These are phyloP conservation scores for Fusarium albosuccineum DNA, from an alignment of 2,329 filamentous ascomycete genomes.

Conservation along the genomic window DNA sequence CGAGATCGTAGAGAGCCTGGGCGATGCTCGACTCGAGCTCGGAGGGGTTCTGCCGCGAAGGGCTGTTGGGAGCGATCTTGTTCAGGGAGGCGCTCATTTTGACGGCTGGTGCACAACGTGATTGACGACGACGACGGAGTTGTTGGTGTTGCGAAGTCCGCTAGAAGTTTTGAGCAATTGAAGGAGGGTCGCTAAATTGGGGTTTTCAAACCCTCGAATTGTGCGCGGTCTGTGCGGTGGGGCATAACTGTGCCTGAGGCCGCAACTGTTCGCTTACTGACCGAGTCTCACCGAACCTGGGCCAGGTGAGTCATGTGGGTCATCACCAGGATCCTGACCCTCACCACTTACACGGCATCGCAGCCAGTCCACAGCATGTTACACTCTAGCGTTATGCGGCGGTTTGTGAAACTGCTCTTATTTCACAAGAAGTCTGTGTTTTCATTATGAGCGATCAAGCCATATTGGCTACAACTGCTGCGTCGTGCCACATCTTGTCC, in stretches of 20 bases:
- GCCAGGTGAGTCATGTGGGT: not conserved
- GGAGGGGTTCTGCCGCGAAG: constrained; percentile 93
- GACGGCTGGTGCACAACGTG: constrained; percentile 58
- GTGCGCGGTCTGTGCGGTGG: constrained; percentile 33
- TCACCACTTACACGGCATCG: constrained; percentile 25
- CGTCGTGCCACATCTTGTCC: not conserved
- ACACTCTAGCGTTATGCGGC: not conserved
- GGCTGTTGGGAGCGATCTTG: constrained; percentile 99
- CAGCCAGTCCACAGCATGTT: not conserved
- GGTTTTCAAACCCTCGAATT: constrained; percentile 56
- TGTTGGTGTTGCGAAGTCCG: constrained; percentile 43
- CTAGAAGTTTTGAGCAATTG: constrained; percentile 50
- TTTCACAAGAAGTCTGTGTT: no score
- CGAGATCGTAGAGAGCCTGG: constrained; percentile 97
- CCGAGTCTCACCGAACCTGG: constrained; percentile 9
- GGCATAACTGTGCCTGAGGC: constrained; percentile 34
- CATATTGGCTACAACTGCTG: not conserved
- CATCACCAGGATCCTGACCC: not conserved
- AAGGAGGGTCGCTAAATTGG: constrained; percentile 55
- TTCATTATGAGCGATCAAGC: no score
- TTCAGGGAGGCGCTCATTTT: constrained; percentile 80
- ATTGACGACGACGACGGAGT: constrained; percentile 45
- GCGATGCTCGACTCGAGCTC: constrained; percentile 98
- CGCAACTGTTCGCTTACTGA: rapidly evolving
- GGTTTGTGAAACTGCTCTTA: constrained; percentile 5